Base-by-base conservation (phyloP, 371 early-diverging fungal genomes). In the Catenaria anguillulae region DNA sequence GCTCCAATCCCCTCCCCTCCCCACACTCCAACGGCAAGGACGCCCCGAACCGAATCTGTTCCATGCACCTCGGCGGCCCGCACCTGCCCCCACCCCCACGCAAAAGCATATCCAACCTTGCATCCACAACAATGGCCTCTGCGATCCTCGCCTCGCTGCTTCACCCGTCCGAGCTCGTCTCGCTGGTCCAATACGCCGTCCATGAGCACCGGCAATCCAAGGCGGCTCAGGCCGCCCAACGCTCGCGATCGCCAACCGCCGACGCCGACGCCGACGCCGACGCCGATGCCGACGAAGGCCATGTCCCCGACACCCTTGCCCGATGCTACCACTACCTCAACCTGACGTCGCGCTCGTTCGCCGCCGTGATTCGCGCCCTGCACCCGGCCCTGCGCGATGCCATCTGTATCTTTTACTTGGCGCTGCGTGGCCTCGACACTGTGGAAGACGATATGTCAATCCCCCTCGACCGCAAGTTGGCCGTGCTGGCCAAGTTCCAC, bases 371-470 rank as follows among this genome's bases (percentile, higher is more conserved):
- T 74, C 88, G 88, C 70, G 90, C 88, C 64, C 79, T 97, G 54
- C 84, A 93, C 72, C 85, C 82, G 55, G 88, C 88, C 66, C 80
- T 97, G 34, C 82, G 87, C 66, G 87, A 90, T 65, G 84, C 81
- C 24, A 71, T 78, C 2, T 77, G 77, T 63, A 68, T 97, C 63
- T 95, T 94, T 70, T 97, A 97, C 72, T 80, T 90, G 40, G 81
- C 92, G 45, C 79, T 97, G 63, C 85, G 98, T 55, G 98, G 92
- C 13, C 79, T 96, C 63, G 98, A 97, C 71, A 97, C 98, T 1
- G 80, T 97, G 75, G 98, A 97, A 76, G 98, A 97, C 75, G 98
- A 97, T 67, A 93, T 97, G 95, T 84, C 90, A 35, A 75, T 96
- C 43, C 73, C 76, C 29, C 71, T 85, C 45, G 81, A 84, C 10